A percentile compares a stretch with the other conserved stretches of the same genome.
These are phyloP conservation scores for Candida dubliniensis DNA, from an alignment of 1,139 yeast species.

Conservation along the genomic window DNA sequence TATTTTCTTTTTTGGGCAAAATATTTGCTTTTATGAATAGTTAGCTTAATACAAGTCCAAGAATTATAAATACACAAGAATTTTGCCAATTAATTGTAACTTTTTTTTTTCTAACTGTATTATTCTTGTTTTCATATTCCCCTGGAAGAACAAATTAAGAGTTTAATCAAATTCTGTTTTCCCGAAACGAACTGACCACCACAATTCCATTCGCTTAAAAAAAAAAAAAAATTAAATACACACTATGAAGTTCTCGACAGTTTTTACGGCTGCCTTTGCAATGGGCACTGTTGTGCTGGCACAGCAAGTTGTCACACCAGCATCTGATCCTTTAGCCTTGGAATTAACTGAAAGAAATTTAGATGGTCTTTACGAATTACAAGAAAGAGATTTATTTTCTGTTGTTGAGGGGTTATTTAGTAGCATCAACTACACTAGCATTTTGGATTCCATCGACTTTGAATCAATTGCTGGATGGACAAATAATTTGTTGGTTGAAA, in stretches of 20 bases:
- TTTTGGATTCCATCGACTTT: conserved; percentile 22
- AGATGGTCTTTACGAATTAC: conserved; percentile 4
- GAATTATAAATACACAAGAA: too few relatives aligned
- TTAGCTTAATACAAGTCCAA: too few relatives aligned
- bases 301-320: conserved; percentile 10
- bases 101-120: too few relatives aligned
- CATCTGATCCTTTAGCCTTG: conserved; percentile 10
- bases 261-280: conserved; percentile 9
- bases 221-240: background rate
- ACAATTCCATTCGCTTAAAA: conserved; percentile 6
- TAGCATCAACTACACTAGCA: conserved; percentile 21
- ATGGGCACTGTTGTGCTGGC: conserved; percentile 10
- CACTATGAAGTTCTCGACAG: conserved; percentile 12
- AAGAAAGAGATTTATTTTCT: conserved; percentile 23
- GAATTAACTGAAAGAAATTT: conserved; percentile 8
- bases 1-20: background rate
- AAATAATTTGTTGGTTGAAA: conserved; percentile 25
- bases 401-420: conserved; percentile 17
- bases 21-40: too few relatives aligned
- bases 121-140: too few relatives aligned
- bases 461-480: conserved; percentile 36
- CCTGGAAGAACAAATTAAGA: background rate
- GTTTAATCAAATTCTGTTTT: too few relatives aligned
- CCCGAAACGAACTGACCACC: background rate
- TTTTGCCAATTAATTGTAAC: too few relatives aligned